Evolutionary conservation across 257 asterid species (phyloP).

Genomic region (Salvia hispanica): DNA sequence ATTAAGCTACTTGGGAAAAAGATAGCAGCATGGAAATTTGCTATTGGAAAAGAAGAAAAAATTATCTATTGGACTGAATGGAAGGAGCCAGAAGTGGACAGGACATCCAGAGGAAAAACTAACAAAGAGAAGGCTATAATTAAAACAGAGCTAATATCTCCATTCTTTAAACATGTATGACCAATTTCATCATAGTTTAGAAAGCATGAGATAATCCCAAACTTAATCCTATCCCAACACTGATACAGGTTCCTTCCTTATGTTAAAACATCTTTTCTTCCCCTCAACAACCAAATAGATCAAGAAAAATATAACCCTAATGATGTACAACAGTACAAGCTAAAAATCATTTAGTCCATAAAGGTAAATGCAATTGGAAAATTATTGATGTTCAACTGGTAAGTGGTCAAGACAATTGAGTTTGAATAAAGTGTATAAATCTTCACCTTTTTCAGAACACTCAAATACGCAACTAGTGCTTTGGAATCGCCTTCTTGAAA

Average conservation of each 20-base stretch:
- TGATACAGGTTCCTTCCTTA: background rate
- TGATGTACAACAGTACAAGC: background rate
- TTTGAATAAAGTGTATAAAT: background rate
- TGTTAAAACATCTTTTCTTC: background rate
- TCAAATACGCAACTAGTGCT: constrained; percentile 92
- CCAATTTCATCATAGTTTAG: background rate
- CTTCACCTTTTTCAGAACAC: constrained; percentile 76
- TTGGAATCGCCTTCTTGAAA: constrained; percentile 97
- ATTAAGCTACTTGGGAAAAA: too few relatives aligned
- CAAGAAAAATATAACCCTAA: background rate
- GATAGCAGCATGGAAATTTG: background rate
- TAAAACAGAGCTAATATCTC: background rate
- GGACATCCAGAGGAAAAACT: background rate
- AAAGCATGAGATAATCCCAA: background rate
- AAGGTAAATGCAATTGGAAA: background rate
- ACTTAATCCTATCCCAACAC: background rate
- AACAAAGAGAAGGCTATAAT: background rate
- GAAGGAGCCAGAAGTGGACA: background rate
- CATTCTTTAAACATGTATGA: background rate
- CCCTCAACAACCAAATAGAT: background rate
- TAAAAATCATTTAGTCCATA: background rate
- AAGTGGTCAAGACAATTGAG: background rate
- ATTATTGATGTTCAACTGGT: constrained; percentile 1
- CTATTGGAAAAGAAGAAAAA: background rate
- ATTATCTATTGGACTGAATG: background rate